Percentiles rank a stretch among this genome's conserved stretches.
phyloP scores from a whole-genome alignment of 805 yeast genomes.

The Saturnispora sekii region DNA sequence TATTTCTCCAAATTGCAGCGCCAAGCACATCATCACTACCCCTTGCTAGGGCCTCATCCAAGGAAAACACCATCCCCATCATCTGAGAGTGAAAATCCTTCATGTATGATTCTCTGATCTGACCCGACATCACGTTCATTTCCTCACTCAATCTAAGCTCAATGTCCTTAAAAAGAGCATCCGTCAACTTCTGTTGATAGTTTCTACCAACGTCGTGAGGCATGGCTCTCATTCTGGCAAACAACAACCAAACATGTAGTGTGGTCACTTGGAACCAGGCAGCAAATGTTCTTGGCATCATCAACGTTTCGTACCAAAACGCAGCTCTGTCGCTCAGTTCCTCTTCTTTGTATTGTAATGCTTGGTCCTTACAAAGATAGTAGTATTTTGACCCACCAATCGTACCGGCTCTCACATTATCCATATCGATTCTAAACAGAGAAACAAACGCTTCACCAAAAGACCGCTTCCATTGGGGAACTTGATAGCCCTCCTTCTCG shows the following conservation, averaged over 20 bases:
- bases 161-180: constrained; percentile 81
- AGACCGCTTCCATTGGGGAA: constrained; percentile 42
- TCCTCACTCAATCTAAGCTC: constrained; percentile 80
- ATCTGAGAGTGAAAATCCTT: constrained; percentile 87
- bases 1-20: constrained; percentile 79
- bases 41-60: constrained; percentile 83
- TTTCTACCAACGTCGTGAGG: constrained; percentile 82
- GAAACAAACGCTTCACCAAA: constrained; percentile 59
- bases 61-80: constrained; percentile 80
- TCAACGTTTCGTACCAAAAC: constrained; percentile 79
- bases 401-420: constrained; percentile 84
- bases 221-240: constrained; percentile 93
- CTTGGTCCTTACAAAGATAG: constrained; percentile 81
- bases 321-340: constrained; percentile 61
- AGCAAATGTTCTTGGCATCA: constrained; percentile 78
- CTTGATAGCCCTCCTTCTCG: constrained; percentile 22
- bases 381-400: constrained; percentile 86
- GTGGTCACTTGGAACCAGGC: constrained; percentile 93
- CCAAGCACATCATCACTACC: constrained; percentile 67
- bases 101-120: constrained; percentile 76
- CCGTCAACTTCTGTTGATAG: constrained; percentile 87
- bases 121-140: constrained; percentile 70
- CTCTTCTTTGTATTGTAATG: constrained; percentile 65
- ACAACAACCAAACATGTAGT: constrained; percentile 87
- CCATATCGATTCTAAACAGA: constrained; percentile 76